Conservation (phyloP, 257 asterid species). For the Capsicum pubescens region DNA sequence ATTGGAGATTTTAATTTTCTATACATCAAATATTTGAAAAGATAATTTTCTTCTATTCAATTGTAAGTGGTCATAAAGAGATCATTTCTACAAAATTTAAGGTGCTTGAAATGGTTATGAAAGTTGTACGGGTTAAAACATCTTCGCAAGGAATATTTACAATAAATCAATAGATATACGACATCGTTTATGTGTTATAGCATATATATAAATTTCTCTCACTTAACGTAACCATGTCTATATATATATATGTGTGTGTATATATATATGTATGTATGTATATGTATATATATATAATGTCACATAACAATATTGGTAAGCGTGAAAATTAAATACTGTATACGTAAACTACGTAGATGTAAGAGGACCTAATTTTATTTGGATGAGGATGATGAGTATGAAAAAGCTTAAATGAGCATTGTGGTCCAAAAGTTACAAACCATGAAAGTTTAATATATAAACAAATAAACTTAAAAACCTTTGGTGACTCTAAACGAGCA, state of each 20-base stretch:
- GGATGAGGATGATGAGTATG: constrained; percentile 18
- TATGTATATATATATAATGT: no score
- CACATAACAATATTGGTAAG: background rate
- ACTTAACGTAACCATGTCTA: background rate
- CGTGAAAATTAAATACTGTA: background rate
- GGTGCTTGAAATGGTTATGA: constrained; percentile 26
- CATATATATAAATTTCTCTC: background rate
- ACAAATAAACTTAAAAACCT: constrained; percentile 44
- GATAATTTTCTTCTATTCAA: no score
- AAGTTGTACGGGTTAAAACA: background rate
- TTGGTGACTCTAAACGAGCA: constrained; percentile 56
- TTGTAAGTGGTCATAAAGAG: no score
- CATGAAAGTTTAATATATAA: constrained; percentile 30
- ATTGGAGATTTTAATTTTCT: no score
- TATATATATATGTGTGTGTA: no score
- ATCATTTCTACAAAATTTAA: no score
- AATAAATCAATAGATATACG: background rate
- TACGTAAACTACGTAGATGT: background rate
- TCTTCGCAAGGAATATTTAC: background rate
- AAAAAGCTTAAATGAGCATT: background rate
- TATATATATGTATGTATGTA: no score
- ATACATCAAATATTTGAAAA: no score
- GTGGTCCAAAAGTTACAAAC: constrained; percentile 34
- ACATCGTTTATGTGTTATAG: background rate
- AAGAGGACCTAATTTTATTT: constrained; percentile 2